These are phyloP conservation scores for Arachis stenosperma DNA, from an alignment of 306 rosid genomes.

Conservation along the genomic window DNA sequence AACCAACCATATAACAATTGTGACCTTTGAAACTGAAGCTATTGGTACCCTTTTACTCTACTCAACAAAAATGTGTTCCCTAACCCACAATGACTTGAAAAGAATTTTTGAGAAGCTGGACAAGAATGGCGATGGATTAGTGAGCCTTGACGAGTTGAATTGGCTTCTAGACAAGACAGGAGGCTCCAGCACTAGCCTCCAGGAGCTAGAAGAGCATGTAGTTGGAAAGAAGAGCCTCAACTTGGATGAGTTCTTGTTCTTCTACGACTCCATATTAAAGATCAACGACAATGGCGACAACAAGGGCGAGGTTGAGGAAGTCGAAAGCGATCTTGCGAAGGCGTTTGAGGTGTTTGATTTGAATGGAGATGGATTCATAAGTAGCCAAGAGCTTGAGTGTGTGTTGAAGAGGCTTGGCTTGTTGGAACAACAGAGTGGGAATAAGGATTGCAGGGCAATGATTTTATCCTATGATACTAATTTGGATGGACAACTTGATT, in stretches of 20 bases:
- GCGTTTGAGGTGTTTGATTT: conserved; percentile 72
- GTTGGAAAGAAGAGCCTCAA: conserved; percentile 52
- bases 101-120: conserved; percentile 63
- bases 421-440: conserved; percentile 49
- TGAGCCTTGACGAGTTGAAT: conserved; percentile 67
- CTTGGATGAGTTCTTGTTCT: conserved; percentile 54
- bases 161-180: conserved; percentile 48
- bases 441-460: conserved; percentile 54
- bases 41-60: conserved; percentile 5
- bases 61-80: conserved; percentile 44
- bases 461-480: conserved; percentile 59
- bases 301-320: conserved; percentile 1
- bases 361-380: conserved; percentile 74
- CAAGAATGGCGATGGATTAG: conserved; percentile 59
- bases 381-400: conserved; percentile 54
- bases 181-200: conserved; percentile 32
- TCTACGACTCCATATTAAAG: conserved; percentile 50
- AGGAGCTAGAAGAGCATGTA: conserved; percentile 53
- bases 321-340: conserved; percentile 53
- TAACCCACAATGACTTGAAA: conserved; percentile 50
- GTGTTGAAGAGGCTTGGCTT: conserved; percentile 61
- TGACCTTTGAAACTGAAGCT: not conserved
- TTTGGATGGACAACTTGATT: conserved; percentile 70
- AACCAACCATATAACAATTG: not conserved
- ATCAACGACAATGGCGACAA: not conserved